These are phyloP conservation scores for Pythium brachiatum DNA, from an alignment of 352 stramenopile species.

Conservation along the genomic window DNA sequence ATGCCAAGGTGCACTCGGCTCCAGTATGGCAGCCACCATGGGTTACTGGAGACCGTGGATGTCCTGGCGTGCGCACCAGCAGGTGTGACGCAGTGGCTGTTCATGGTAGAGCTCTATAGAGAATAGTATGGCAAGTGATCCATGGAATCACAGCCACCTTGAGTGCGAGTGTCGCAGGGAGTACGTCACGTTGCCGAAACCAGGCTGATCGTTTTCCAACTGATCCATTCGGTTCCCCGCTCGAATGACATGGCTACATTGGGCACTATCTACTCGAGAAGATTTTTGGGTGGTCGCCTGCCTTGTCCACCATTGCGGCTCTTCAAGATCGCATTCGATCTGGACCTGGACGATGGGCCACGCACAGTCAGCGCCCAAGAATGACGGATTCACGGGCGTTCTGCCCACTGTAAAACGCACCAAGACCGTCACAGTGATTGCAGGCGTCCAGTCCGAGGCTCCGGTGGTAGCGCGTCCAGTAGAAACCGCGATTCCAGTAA, in stretches of 20 bases:
- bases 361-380: background rate
- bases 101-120: background rate
- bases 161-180: background rate
- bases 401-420: slow-evolving; percentile 13
- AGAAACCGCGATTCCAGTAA: slow-evolving; percentile 6
- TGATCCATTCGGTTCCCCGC: background rate
- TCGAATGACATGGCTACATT: background rate
- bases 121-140: background rate
- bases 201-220: background rate
- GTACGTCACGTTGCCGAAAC: background rate
- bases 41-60: background rate
- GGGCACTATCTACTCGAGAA: background rate
- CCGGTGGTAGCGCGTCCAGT: background rate
- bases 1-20: no score
- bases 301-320: background rate
- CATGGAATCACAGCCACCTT: background rate
- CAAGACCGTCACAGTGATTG: background rate
- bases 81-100: background rate
- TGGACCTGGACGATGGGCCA: slow-evolving; percentile 27
- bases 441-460: background rate
- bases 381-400: slow-evolving; percentile 31
- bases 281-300: background rate
- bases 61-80: background rate
- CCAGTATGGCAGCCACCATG: no score
- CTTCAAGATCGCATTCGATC: slow-evolving; percentile 1